Evolutionary conservation across 2,329 filamentous ascomycete species (phyloP).

Genomic region (Cucurbitaria berberidis): DNA sequence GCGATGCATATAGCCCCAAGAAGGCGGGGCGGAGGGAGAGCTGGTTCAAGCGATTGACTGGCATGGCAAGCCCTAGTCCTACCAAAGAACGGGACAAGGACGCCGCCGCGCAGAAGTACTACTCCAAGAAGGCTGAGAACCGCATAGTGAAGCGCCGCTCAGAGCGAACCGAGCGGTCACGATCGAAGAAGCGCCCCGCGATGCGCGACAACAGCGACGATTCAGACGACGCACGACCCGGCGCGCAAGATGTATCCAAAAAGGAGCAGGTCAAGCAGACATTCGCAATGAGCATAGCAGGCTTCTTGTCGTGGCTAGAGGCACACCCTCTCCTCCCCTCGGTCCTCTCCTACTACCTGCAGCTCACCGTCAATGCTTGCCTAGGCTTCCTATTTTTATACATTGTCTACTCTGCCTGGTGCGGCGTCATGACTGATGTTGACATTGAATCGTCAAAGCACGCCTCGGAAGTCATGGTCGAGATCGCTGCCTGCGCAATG

Average conservation of each 20-base stretch:
- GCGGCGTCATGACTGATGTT: slow-evolving; percentile 76
- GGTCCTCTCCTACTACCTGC: slow-evolving; percentile 70
- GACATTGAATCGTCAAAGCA: slow-evolving; percentile 72
- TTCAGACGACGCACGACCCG: slow-evolving; percentile 28
- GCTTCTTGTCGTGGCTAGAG: slow-evolving; percentile 67
- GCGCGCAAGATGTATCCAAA: slow-evolving; percentile 2
- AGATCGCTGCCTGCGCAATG: slow-evolving; percentile 75
- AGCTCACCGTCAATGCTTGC: slow-evolving; percentile 69
- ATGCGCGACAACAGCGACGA: slow-evolving; percentile 33
- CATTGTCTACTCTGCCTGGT: slow-evolving; percentile 71
- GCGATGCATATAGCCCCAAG: slow-evolving; percentile 36
- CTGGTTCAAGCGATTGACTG: slow-evolving; percentile 33
- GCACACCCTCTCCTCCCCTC: slow-evolving; percentile 69
- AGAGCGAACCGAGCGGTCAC: slow-evolving; percentile 21
- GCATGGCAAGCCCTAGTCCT: slow-evolving; percentile 45
- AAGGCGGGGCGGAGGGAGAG: slow-evolving; percentile 43
- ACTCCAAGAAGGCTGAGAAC: slow-evolving; percentile 48
- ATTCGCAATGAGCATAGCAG: slow-evolving; percentile 46
- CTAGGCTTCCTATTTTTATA: slow-evolving; percentile 66
- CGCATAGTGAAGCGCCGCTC: slow-evolving; percentile 45
- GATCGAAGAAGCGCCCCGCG: slow-evolving; percentile 35
- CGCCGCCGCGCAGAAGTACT: slow-evolving; percentile 38
- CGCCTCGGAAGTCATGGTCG: slow-evolving; percentile 70
- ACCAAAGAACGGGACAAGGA: slow-evolving; percentile 47
- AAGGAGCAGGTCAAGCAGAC: slow-evolving; percentile 20